Evolutionary conservation across 225 moss, liverwort and hornwort genomes (phyloP).

Genomic region (Sphagnum tenellum): DNA sequence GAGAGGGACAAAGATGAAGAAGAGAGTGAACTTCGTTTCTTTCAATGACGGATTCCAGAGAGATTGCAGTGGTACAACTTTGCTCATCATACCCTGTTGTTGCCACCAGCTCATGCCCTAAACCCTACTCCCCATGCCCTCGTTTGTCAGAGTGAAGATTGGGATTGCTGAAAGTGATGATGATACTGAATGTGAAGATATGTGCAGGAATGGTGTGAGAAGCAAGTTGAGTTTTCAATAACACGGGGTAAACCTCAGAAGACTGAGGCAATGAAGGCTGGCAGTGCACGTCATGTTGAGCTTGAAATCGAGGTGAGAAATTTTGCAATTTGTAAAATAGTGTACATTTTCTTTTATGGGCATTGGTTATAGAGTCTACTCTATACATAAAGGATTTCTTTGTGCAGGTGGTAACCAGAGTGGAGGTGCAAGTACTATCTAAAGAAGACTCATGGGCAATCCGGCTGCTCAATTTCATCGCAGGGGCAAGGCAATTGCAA

Average conservation of each 20-base stretch:
- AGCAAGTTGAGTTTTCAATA: slow-evolving; percentile 84
- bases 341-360: too few relatives aligned
- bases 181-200: not conserved
- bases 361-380: too few relatives aligned
- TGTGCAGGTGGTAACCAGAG: slow-evolving; percentile 68
- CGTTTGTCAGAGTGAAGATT: not conserved
- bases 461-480: slow-evolving; percentile 72
- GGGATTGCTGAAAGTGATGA: not conserved
- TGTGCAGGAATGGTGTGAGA: slow-evolving; percentile 89
- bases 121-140: too few relatives aligned
- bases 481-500: slow-evolving; percentile 75
- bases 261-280: slow-evolving; percentile 92
- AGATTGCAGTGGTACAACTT: too few relatives aligned
- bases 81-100: too few relatives aligned
- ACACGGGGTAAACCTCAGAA: slow-evolving; percentile 63
- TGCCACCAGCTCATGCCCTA: too few relatives aligned
- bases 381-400: too few relatives aligned
- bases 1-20: not conserved
- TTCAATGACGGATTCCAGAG: not conserved
- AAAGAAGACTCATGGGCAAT: slow-evolving; percentile 93
- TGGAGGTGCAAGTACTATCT: slow-evolving; percentile 71
- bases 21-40: too few relatives aligned
- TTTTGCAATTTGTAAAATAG: not conserved
- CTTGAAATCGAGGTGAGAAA: slow-evolving; percentile 75
- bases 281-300: slow-evolving; percentile 72